Evolutionary conservation across 208 protist genomes (phyloP), one percentile per base, ranked within the genome.

Genomic region (Leishmania aethiopica): DNA sequence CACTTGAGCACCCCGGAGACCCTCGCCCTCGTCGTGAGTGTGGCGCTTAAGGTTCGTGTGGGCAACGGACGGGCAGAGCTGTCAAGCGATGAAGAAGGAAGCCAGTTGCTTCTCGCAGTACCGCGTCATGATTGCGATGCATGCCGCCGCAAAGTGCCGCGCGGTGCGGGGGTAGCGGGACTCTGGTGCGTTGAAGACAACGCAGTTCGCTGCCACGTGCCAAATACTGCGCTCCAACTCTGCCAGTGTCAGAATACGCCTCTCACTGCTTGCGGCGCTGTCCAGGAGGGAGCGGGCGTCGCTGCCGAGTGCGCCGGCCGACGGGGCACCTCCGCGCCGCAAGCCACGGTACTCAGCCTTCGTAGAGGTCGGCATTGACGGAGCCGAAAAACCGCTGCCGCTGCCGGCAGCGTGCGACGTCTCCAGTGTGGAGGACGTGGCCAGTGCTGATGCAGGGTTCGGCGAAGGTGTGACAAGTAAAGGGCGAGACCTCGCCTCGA

Each of bases 201-300:
- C 92, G 84, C 92, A 97, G 86, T 97, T 97, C 32, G 91, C 89
- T 17, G 92, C 87, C 40, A 96, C 94, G 57, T 93, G 91, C 92
- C 94, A 97, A 5, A 95, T 77, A 10, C 89, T 88, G 40, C 89
- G 88, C 80, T 97, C 92, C 77, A 97, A 82, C 57, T 96, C 91
- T 15, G 90, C 88, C 0, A 96, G 51, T 15, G 92, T 96, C 42
- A 92, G 74, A 13, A 93, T 60, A 1, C 83, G 83, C 1, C 75
- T 77, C 45, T 81, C 72, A 35, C 72, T 62, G 70, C 88, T 87
- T 7, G 67, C 59, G 28, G n/a, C 74, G 78, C 67, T 79, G 37
- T 72, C 76, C 51, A 82, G 59, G 66, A 75, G 57, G 25, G 45
- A 42, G 45, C 47, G 28, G 10, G 53, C 75, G 6, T 73, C 78